Conservation (phyloP, 306 rosid genomes). For the Hippophae rhamnoides region DNA sequence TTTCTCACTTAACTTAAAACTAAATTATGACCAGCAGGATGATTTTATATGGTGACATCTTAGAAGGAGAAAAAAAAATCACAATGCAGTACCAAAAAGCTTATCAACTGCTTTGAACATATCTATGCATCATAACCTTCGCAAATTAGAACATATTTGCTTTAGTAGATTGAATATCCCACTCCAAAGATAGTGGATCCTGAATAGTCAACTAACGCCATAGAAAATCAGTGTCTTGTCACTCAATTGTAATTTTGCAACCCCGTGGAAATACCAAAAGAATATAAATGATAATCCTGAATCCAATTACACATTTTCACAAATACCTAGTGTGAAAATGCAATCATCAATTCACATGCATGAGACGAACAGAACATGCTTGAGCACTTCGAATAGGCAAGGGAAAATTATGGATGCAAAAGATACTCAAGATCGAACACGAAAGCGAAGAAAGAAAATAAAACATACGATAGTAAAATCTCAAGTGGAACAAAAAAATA, state of each 20-base stretch:
- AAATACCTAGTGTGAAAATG: constrained; percentile 26
- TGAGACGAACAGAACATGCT: constrained; percentile 2
- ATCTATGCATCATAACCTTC: neutral
- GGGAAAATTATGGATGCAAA: neutral
- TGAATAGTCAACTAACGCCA: too few relatives aligned
- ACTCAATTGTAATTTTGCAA: neutral
- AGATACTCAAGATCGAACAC: neutral
- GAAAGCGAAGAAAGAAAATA: constrained; percentile 11
- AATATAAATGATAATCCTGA: neutral
- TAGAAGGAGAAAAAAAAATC: neutral
- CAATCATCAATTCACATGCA: constrained; percentile 1
- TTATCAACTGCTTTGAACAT: neutral
- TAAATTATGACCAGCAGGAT: too few relatives aligned
- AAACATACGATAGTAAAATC: constrained; percentile 7
- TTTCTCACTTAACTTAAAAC: too few relatives aligned
- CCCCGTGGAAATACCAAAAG: neutral
- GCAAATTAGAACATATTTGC: neutral
- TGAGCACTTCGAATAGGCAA: neutral
- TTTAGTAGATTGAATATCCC: neutral
- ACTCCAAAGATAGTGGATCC: neutral
- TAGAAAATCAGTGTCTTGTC: neutral
- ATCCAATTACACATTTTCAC: constrained; percentile 31
- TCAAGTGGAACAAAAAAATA: neutral
- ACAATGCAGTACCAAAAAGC: neutral
- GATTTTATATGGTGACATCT: neutral